A percentile compares a stretch with the other conserved stretches of the same genome.
Evolutionary conservation across 2,329 filamentous ascomycete genomes (phyloP).

Genomic region (Epichloe typhina): DNA sequence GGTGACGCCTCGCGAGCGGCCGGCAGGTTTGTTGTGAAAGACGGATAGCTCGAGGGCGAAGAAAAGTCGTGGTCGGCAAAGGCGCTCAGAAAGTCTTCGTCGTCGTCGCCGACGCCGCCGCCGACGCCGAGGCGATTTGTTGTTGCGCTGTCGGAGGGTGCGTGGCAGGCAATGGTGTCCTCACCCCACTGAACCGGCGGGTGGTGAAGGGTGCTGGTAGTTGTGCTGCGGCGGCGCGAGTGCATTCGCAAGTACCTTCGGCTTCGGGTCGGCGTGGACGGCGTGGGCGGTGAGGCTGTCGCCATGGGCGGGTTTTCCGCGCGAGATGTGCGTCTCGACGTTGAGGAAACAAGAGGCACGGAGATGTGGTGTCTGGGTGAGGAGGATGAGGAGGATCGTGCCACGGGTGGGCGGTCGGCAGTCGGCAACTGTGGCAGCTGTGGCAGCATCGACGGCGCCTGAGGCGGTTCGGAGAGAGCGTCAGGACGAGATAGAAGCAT

Average conservation of each 20-base stretch:
- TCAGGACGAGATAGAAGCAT: not conserved
- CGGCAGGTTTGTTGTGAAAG: constrained; percentile 10
- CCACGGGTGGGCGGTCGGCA: constrained; percentile 4
- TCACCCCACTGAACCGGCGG: constrained; percentile 4
- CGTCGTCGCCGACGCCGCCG: not conserved
- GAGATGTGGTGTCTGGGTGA: constrained; percentile 6
- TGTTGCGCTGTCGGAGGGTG: not conserved
- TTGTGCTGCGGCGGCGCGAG: not conserved
- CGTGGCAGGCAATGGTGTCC: constrained; percentile 5
- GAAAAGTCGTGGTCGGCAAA: constrained; percentile 20
- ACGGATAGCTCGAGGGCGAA: constrained; percentile 23
- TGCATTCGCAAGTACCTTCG: not conserved
- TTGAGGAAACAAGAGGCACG: not conserved
- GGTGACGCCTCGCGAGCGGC: not conserved
- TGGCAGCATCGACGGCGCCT: constrained; percentile 2
- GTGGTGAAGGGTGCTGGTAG: not conserved
- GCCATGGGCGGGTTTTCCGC: not conserved
- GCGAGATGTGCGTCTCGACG: not conserved
- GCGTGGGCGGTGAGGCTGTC: not conserved
- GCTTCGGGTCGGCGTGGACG: not conserved
- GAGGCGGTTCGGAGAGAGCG: not conserved
- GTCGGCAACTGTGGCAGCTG: constrained; percentile 6
- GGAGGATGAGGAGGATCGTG: constrained; percentile 10
- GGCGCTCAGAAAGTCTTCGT: constrained; percentile 14
- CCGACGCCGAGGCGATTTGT: not conserved